These are phyloP conservation scores for Voacanga thouarsii DNA, from an alignment of 257 asterid species.

Conservation along the genomic window DNA sequence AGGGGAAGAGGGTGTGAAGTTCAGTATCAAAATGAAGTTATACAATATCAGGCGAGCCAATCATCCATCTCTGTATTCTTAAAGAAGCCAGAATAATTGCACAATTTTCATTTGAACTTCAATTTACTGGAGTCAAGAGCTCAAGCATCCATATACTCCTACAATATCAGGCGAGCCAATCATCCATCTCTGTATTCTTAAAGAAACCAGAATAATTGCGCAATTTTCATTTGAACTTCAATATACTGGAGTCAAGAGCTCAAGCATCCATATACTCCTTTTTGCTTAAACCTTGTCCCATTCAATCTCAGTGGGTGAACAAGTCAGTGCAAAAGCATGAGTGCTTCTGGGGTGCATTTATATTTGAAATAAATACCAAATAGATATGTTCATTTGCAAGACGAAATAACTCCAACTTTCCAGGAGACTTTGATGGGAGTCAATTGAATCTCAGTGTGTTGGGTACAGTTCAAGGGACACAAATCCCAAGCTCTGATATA, in stretches of 20 bases:
- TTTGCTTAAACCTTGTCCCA: neutral
- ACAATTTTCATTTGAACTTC: neutral
- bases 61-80: neutral
- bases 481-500: neutral
- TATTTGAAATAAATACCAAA: neutral
- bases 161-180: neutral
- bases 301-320: neutral
- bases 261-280: neutral
- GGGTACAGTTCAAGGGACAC: neutral
- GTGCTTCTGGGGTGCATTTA: neutral
- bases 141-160: neutral
- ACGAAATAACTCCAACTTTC: neutral
- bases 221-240: neutral
- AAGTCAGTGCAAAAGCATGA: neutral
- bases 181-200: neutral
- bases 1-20: too few relatives aligned
- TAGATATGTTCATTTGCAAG: neutral
- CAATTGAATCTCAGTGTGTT: neutral
- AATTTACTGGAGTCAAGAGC: neutral
- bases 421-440: neutral
- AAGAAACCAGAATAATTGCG: neutral
- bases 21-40: too few relatives aligned
- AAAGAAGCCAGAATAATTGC: neutral
- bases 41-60: neutral
- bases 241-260: neutral